phyloP scores from a whole-genome alignment of 306 rosid genomes.

The Lupinus albus region DNA sequence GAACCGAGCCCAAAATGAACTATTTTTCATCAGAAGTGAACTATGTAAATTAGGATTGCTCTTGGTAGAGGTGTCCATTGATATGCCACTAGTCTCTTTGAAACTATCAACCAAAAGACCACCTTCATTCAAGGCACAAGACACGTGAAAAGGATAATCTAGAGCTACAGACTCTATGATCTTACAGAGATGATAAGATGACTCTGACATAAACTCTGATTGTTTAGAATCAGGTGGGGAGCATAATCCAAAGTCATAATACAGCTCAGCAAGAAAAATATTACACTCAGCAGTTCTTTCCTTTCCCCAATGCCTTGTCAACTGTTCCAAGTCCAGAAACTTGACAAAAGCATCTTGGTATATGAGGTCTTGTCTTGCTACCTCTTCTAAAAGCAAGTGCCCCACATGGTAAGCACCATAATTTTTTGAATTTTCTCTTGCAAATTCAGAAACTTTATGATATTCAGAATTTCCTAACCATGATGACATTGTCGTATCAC shows the following conservation, averaged over 20 bases:
- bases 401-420: slow-evolving; percentile 86
- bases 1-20: slow-evolving; percentile 78
- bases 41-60: slow-evolving; percentile 45
- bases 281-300: slow-evolving; percentile 78
- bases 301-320: slow-evolving; percentile 92
- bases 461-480: slow-evolving; percentile 61
- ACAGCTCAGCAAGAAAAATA: slow-evolving; percentile 85
- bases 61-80: slow-evolving; percentile 39
- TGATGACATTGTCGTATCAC: slow-evolving; percentile 45
- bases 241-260: slow-evolving; percentile 77
- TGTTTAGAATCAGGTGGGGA: slow-evolving; percentile 61
- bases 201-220: slow-evolving; percentile 70
- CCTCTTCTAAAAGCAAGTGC: slow-evolving; percentile 79
- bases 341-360: slow-evolving; percentile 72
- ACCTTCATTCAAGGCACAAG: slow-evolving; percentile 48
- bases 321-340: slow-evolving; percentile 85
- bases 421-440: slow-evolving; percentile 65
- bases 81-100: slow-evolving; percentile 48
- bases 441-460: slow-evolving; percentile 64
- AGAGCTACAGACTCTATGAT: slow-evolving; percentile 84
- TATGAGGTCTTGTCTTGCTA: slow-evolving; percentile 59
- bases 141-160: slow-evolving; percentile 63
- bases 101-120: slow-evolving; percentile 41
- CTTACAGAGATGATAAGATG: slow-evolving; percentile 92
- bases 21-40: slow-evolving; percentile 50